Evolutionary conservation across 192 early-diverging fungal species (phyloP), one percentile per base, ranked within the genome.

Genomic region (Oehlia diaphana): DNA sequence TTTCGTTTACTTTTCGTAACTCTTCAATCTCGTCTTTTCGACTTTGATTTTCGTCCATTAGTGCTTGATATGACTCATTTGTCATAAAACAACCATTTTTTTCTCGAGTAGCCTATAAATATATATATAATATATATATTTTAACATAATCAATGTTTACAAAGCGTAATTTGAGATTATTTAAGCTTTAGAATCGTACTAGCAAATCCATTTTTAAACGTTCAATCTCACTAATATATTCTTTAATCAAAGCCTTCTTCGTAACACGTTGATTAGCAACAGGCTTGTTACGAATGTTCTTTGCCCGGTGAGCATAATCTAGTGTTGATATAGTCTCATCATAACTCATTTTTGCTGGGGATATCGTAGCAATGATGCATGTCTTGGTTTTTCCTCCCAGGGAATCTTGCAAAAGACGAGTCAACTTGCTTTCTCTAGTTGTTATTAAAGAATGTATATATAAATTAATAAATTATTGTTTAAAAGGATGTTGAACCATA

Each of bases 301-400:
- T 95, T 50, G 95, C 93, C 58, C 93, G 86, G 73, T 87, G 88
- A 3, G 93, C 95, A 75, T 95, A 95, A 53, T 95, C 91, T 35
- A 96, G 83, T 1, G 94, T 96, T 64, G 88, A 92, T 9, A 90
- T 78, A 0, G 93, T 94, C 74, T 94, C 95, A 9, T 93, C 92
- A 64, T 91, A 79, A 62, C 87, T 87, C 4, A 83, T 83, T 73
- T 87, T 87, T 3, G 94, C 92, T 0, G 94, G 94, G 14, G 95
- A 95, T 37, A 97, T 91, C 19, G 96, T 97, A 16, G 96, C 98
- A 62, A 99, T 96, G 79, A 99, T 96, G 78, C 96, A 97, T 0
- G 98, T 97, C 70, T 95, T 96, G 19, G 96, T 98, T 62, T 90
- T 84, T 0, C 97, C 97, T 77, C 93, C 93, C 1, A 95, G 87